phyloP scores from a whole-genome alignment of 2,329 filamentous ascomycete species.

The Drechslerella stenobrocha region DNA sequence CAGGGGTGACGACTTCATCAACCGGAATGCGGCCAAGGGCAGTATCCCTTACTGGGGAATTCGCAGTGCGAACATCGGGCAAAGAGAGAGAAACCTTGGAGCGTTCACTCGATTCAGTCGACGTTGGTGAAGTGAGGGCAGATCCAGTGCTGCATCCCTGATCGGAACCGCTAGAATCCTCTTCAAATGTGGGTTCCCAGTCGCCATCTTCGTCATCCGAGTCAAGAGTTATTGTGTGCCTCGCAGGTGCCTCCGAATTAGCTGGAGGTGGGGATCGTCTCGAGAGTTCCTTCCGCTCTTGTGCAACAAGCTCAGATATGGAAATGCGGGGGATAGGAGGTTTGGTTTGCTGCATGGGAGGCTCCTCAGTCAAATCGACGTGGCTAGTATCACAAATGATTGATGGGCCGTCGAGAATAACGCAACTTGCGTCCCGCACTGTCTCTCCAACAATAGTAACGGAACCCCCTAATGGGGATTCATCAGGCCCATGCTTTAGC shows the following conservation, averaged over 20 bases:
- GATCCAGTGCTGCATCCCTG: conserved; percentile 12
- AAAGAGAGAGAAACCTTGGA: conserved; percentile 16
- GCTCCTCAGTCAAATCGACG: conserved; percentile 31
- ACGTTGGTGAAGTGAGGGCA: conserved; percentile 22
- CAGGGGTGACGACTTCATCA: conserved; percentile 34
- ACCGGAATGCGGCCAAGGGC: conserved; percentile 11
- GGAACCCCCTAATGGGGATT: conserved; percentile 9
- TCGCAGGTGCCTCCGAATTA: conserved; percentile 9
- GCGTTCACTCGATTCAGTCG: conserved; percentile 9
- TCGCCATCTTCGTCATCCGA: conserved; percentile 40
- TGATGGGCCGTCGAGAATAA: neutral
- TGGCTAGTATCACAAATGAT: conserved; percentile 14
- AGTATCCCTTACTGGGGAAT: neutral
- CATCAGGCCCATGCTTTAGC: conserved; percentile 1
- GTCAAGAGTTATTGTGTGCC: conserved; percentile 8
- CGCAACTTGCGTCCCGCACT: conserved; percentile 1
- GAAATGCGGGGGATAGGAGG: conserved; percentile 26
- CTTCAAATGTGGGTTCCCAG: conserved; percentile 7
- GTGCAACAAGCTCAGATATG: conserved; percentile 33
- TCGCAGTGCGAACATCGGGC: conserved; percentile 23
- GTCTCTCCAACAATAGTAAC: conserved; percentile 14
- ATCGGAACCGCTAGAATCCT: conserved; percentile 23
- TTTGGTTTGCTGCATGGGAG: conserved; percentile 6
- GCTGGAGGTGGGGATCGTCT: conserved; percentile 26
- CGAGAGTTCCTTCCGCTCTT: conserved; percentile 25